Percentiles rank a stretch among this genome's conserved stretches.
phyloP scores from a whole-genome alignment of 768 basidiomycete species.

The Udeniomyces megalosporus region DNA sequence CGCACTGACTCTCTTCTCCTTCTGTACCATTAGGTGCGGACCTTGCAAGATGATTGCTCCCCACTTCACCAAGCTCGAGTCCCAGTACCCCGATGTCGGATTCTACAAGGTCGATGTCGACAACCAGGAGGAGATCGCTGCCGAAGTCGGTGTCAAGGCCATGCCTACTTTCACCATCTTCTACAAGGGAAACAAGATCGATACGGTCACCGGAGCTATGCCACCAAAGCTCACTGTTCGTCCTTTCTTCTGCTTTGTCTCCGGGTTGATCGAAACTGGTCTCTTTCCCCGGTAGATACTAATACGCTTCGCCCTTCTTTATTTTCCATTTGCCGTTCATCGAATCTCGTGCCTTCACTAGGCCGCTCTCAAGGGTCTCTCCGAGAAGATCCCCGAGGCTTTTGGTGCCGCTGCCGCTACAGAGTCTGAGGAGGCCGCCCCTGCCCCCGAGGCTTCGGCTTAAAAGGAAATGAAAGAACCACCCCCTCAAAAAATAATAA shows the following conservation, averaged over 20 bases:
- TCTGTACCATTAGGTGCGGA: background rate
- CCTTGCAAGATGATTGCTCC: constrained; percentile 31
- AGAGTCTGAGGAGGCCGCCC: background rate
- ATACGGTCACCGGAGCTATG: constrained; percentile 27
- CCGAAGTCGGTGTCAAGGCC: constrained; percentile 21
- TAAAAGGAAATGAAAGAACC: background rate
- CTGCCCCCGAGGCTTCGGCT: background rate
- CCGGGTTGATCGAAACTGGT: background rate
- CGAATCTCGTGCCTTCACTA: too few relatives aligned
- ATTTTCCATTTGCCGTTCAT: background rate
- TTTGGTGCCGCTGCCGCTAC: background rate
- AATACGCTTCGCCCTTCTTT: background rate
- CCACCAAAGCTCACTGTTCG: constrained; percentile 13
- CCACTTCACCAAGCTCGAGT: constrained; percentile 28
- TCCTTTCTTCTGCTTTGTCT: background rate
- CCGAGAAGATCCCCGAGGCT: constrained; percentile 6
- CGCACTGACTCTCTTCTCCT: background rate
- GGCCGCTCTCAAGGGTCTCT: constrained; percentile 8
- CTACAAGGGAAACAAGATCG: constrained; percentile 28
- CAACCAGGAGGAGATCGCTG: constrained; percentile 24
- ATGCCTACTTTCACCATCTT: constrained; percentile 34
- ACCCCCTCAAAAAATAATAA: too few relatives aligned
- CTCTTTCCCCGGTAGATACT: too few relatives aligned
- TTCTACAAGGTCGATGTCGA: constrained; percentile 34
- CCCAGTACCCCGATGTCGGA: constrained; percentile 23